These are phyloP conservation scores for Sclerotinia minor DNA, from an alignment of 2,329 filamentous ascomycete species.

Conservation along the genomic window DNA sequence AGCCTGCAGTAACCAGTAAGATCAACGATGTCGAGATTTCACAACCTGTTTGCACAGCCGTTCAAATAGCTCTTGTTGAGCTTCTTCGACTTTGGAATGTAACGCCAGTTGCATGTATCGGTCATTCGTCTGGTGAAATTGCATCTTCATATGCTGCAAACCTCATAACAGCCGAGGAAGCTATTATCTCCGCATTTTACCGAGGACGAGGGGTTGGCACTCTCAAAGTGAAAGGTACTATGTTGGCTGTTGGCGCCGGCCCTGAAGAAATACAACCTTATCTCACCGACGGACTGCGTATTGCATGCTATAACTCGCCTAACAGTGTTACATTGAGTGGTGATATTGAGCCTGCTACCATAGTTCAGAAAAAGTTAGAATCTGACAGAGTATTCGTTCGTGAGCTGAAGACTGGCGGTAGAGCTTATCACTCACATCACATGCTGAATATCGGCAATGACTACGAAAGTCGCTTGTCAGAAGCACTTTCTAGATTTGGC, in stretches of 20 bases:
- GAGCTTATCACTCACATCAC: conserved; percentile 29
- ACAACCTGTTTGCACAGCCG: conserved; percentile 48
- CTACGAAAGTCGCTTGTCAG: conserved; percentile 23
- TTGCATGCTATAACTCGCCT: conserved; percentile 39
- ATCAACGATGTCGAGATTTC: conserved; percentile 21
- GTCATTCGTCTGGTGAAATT: conserved; percentile 52
- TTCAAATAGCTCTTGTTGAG: conserved; percentile 50
- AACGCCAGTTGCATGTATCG: conserved; percentile 43
- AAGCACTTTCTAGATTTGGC: not conserved
- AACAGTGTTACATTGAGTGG: conserved; percentile 35
- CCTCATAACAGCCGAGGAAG: conserved; percentile 39
- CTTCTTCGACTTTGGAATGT: conserved; percentile 47
- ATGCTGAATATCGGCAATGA: conserved; percentile 22
- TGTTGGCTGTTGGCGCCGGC: conserved; percentile 29
- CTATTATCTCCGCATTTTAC: conserved; percentile 49
- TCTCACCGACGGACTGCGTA: not conserved
- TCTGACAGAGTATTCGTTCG: conserved; percentile 31
- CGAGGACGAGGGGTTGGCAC: conserved; percentile 30
- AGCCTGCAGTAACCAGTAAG: conserved; percentile 36
- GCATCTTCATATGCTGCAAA: conserved; percentile 48
- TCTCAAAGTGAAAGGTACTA: conserved; percentile 17
- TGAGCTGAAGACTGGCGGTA: conserved; percentile 22
- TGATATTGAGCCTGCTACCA: conserved; percentile 8
- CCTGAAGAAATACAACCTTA: conserved; percentile 16
- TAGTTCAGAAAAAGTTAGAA: not conserved